Conservation (phyloP, 345 rosid species). For the Eucalyptus erythrocorys region DNA sequence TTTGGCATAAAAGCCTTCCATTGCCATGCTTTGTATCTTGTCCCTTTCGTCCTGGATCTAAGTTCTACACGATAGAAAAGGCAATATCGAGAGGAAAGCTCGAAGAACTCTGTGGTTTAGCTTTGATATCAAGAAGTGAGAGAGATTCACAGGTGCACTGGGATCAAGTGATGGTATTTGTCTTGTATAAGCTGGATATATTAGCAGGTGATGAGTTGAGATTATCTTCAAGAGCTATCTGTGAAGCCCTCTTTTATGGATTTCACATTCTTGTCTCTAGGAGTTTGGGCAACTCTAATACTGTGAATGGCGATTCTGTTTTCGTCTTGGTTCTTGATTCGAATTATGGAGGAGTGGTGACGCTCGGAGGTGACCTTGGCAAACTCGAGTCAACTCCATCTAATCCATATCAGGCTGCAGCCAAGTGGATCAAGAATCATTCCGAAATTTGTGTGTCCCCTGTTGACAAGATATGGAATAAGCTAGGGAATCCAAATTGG, state of each 20-base stretch:
- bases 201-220: conserved; percentile 23
- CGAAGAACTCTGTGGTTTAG: conserved; percentile 41
- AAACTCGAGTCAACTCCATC: conserved; percentile 15
- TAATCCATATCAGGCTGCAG: conserved; percentile 25
- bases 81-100: conserved; percentile 39
- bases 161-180: conserved; percentile 38
- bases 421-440: conserved; percentile 42
- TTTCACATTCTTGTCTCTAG: conserved; percentile 43
- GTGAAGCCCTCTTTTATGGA: conserved; percentile 59
- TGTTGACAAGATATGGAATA: conserved; percentile 47
- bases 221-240: conserved; percentile 29
- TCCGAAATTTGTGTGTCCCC: conserved; percentile 34
- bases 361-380: conserved; percentile 41
- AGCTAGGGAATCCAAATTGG: conserved; percentile 57
- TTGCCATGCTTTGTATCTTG: conserved; percentile 36
- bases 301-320: conserved; percentile 17
- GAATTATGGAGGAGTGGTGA: conserved; percentile 49
- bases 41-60: conserved; percentile 35
- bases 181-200: conserved; percentile 29
- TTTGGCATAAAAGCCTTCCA: conserved; percentile 47
- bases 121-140: conserved; percentile 29
- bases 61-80: conserved; percentile 36
- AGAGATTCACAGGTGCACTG: conserved; percentile 26
- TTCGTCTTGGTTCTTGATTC: conserved; percentile 45
- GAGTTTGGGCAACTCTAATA: conserved; percentile 24